These are phyloP conservation scores for Termitomyces sp. DNA, from an alignment of 768 basidiomycete species.

Conservation along the genomic window DNA sequence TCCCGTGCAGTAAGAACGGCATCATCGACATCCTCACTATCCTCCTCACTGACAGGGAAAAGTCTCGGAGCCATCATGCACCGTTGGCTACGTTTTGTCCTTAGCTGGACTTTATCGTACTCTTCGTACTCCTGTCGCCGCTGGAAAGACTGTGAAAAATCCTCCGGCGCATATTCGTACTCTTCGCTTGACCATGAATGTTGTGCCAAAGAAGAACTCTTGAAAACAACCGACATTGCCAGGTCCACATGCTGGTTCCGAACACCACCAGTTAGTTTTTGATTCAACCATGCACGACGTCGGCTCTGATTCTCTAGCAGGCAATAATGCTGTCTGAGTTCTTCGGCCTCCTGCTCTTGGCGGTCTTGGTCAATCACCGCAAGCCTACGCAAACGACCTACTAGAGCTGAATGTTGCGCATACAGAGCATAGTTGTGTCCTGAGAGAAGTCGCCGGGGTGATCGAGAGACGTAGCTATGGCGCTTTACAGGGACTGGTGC, in stretches of 20 bases:
- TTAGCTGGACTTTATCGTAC: conserved; percentile 12
- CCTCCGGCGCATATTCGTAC: conserved; percentile 16
- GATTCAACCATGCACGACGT: conserved; percentile 64
- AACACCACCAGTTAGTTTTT: conserved; percentile 27
- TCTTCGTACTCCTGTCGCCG: conserved; percentile 13
- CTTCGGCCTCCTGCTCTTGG: conserved; percentile 32
- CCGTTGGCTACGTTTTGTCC: conserved; percentile 10
- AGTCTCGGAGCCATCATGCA: conserved; percentile 19
- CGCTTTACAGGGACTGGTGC: conserved; percentile 16
- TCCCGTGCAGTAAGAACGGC: conserved; percentile 20
- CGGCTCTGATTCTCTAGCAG: conserved; percentile 54
- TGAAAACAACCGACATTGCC: conserved; percentile 45
- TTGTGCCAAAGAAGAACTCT: conserved; percentile 45
- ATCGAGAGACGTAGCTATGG: conserved; percentile 17
- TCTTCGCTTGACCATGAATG: conserved; percentile 35
- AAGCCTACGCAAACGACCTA: conserved; percentile 34
- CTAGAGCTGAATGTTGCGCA: conserved; percentile 25
- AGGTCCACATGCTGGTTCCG: conserved; percentile 22
- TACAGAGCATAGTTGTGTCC: conserved; percentile 29
- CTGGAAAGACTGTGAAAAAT: neutral
- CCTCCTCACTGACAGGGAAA: conserved; percentile 39
- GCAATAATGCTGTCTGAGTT: conserved; percentile 32
- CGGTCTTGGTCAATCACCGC: conserved; percentile 38
- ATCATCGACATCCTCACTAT: conserved; percentile 19
- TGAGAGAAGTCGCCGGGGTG: conserved; percentile 24